Conservation (phyloP, 1,284 basidiomycete genomes). For the Heterobasidion annosum region DNA sequence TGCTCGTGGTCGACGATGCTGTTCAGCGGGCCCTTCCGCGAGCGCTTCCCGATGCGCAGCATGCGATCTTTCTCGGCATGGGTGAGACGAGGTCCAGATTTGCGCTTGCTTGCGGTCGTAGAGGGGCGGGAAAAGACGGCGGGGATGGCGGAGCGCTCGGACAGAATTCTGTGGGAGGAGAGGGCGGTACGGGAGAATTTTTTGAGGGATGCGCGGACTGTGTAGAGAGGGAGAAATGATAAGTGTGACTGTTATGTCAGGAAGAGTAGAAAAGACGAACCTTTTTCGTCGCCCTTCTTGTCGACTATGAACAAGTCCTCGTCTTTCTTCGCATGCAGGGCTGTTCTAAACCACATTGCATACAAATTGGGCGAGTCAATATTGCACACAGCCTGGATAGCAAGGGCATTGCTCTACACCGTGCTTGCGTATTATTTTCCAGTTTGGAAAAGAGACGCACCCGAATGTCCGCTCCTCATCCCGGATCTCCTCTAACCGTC, state of each 20-base stretch:
- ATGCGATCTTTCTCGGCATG: conserved; percentile 69
- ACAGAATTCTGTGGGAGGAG: conserved; percentile 76
- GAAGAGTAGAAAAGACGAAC: conserved; percentile 29
- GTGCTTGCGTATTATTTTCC: conserved; percentile 2
- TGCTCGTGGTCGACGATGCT: conserved; percentile 57
- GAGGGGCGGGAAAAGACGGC: conserved; percentile 54
- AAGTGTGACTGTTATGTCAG: background rate
- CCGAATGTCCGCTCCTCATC: conserved; percentile 74
- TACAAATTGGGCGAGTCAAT: background rate
- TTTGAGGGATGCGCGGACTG: conserved; percentile 51
- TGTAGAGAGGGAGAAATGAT: background rate
- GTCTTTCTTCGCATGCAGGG: conserved; percentile 57
- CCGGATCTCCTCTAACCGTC: conserved; percentile 63
- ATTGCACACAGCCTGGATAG: background rate
- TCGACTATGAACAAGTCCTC: conserved; percentile 76
- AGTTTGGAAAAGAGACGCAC: conserved; percentile 29
- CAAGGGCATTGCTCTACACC: background rate
- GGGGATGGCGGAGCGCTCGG: conserved; percentile 79
- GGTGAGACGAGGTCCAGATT: conserved; percentile 21
- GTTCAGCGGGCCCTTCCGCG: conserved; percentile 62
- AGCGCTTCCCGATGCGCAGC: conserved; percentile 63
- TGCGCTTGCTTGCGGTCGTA: conserved; percentile 22
- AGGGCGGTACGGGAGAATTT: conserved; percentile 48
- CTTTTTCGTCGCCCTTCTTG: conserved; percentile 66
- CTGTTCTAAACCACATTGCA: conserved; percentile 30